These are phyloP conservation scores for Physaria fendleri DNA, from an alignment of 345 rosid genomes.

Conservation along the genomic window DNA sequence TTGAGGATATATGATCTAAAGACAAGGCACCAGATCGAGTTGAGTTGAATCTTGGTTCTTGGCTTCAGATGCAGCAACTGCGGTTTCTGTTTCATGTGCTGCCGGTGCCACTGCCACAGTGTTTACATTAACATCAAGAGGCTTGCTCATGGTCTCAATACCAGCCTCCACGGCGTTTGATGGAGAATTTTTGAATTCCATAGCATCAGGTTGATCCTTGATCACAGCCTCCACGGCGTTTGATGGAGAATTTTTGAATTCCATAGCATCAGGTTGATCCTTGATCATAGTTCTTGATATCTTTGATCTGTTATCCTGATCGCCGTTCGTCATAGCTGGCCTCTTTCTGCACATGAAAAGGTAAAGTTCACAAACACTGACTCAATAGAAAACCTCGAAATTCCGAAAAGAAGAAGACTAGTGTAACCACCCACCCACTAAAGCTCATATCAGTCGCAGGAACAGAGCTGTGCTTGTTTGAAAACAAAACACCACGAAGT, in stretches of 20 bases:
- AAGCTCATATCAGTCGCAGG: conserved; percentile 15
- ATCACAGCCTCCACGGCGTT: conserved; percentile 13
- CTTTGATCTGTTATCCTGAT: conserved; percentile 17
- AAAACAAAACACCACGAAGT: conserved; percentile 75
- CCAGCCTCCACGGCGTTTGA: conserved; percentile 11
- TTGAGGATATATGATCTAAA: neutral
- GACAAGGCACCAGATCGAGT: conserved; percentile 19
- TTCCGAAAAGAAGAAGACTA: neutral
- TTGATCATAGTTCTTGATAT: conserved; percentile 18
- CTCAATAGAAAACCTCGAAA: neutral
- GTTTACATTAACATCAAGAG: conserved; percentile 14
- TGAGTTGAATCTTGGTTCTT: conserved; percentile 10
- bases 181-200: conserved; percentile 6
- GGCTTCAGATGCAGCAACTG: neutral
- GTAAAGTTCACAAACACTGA: conserved; percentile 13
- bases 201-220: conserved; percentile 15
- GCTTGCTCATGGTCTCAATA: conserved; percentile 11
- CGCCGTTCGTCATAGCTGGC: conserved; percentile 23
- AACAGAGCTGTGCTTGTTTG: conserved; percentile 48
- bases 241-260: conserved; percentile 8
- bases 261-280: conserved; percentile 11
- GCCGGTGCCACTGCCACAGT: conserved; percentile 12
- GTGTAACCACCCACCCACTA: conserved; percentile 17
- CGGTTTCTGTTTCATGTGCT: conserved; percentile 8
- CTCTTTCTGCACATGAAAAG: conserved; percentile 22